Evolutionary conservation across 179 eudicot species (phyloP), one percentile per base, ranked within the genome.

Genomic region (Heliamphora pulchella): DNA sequence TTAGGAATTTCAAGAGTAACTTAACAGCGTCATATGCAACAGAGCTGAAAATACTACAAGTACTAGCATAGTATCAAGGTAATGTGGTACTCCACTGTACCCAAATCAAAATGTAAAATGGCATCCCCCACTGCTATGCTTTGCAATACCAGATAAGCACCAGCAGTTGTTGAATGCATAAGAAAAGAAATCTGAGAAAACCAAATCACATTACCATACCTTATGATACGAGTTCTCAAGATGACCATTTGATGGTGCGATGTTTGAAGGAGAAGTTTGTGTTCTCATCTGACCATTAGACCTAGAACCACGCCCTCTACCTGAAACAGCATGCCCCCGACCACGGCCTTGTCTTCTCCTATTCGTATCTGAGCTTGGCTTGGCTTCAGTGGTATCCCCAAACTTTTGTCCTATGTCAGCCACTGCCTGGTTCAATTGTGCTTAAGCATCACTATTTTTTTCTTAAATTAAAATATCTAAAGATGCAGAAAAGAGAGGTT

Each of bases 341-440:
- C 97, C 92, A 83, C 98, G 99, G 69, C 90, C 85, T 85, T 91
- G 94, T 84, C 88, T 96, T 89, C 87, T 92, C 85, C 84, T 91
- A 76, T 71, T 89, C 67, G 71, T 73, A 77, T 94, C 96, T 69
- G 50, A 71, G 61, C 81, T 86, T 77, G 80, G 74, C 86, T 82
- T 92, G 76, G 79, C 51, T 53, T 91, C 88, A 61, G 82, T 75
- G 74, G 85, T 80, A 48, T 89, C 94, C 64, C 73, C 65, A 48
- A 14, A 72, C 80, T 86, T 89, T 77, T 85, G 87, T 87, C 83
- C 91, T 39, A 81, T 86, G 82, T 86, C 92, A 83, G 85, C 80
- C 78, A 79, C 89, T 78, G 83, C 87, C 97, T 91, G 86, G 78
- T 81, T 84, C 65, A 81, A 67, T 51, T 64, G 66, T 77, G 44